A percentile compares a stretch with the other conserved stretches of the same genome.
These are phyloP conservation scores for Zea luxurians DNA, from an alignment of 176 grass and related monocot species.

Conservation along the genomic window DNA sequence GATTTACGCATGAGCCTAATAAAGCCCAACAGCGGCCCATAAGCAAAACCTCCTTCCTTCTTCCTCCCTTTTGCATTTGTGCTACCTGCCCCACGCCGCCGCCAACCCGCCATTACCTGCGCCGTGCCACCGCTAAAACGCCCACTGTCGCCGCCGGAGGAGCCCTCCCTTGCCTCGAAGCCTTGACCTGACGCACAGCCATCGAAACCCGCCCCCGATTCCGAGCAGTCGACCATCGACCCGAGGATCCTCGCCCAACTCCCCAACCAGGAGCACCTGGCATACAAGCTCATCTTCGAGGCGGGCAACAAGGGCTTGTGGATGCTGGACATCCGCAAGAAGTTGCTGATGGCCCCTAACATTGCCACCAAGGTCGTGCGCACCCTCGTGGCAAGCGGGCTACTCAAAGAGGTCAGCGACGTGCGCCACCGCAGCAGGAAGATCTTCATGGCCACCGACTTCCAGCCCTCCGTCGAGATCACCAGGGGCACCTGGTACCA, in stretches of 20 bases:
- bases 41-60: not conserved
- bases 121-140: conserved; percentile 63
- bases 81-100: not conserved
- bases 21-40: conserved; percentile 28
- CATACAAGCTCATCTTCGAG: conserved; percentile 42
- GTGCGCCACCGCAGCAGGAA: conserved; percentile 53
- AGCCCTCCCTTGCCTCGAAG: not conserved
- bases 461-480: conserved; percentile 56
- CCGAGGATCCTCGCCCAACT: conserved; percentile 22
- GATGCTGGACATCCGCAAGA: conserved; percentile 32
- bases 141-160: conserved; percentile 18
- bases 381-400: conserved; percentile 1
- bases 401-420: conserved; percentile 56
- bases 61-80: not conserved
- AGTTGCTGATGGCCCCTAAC: not conserved
- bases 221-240: not conserved
- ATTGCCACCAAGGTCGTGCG: conserved; percentile 29
- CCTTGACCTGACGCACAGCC: not conserved
- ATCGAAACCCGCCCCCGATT: not conserved
- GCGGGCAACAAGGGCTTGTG: conserved; percentile 58
- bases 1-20: no score
- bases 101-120: not conserved
- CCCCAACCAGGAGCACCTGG: conserved; percentile 24
- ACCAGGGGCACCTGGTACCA: conserved; percentile 65
- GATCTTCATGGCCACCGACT: conserved; percentile 61